phyloP scores from a whole-genome alignment of 2,329 filamentous ascomycete species.

The Chrysoporthe puriensis region DNA sequence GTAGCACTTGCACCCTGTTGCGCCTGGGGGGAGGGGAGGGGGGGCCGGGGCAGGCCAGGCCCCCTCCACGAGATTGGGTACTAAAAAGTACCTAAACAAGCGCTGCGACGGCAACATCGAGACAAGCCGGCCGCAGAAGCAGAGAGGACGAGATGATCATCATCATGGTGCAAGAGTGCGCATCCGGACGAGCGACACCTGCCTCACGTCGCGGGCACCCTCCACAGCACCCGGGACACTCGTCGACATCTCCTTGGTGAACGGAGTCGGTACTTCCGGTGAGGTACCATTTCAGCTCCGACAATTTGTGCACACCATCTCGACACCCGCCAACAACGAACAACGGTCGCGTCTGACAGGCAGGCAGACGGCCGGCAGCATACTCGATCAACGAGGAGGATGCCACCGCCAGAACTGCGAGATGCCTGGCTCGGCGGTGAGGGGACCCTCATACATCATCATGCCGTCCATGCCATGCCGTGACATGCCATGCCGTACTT shows the following conservation, averaged over 20 bases:
- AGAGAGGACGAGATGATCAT: not conserved
- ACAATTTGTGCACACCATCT: not conserved
- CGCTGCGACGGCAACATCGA: conserved; percentile 24
- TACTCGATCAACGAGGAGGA: too few species aligned
- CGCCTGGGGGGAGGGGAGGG: too few species aligned
- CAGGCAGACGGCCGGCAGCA: too few species aligned
- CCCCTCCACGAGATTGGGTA: not conserved
- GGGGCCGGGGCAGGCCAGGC: not conserved
- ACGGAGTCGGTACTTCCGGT: not conserved
- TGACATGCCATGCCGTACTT: too few species aligned
- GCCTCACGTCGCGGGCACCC: conserved; percentile 7
- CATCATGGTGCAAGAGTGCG: not conserved
- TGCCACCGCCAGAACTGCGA: not conserved
- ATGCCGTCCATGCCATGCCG: not conserved
- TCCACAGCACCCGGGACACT: not conserved
- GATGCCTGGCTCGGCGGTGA: conserved; percentile 10
- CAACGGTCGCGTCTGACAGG: not conserved
- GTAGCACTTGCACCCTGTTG: not conserved
- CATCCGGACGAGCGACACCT: conserved; percentile 18
- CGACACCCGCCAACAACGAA: not conserved
- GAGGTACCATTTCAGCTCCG: not conserved
- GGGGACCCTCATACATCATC: not conserved
- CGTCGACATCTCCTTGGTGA: not conserved
- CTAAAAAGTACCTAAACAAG: conserved; percentile 8
- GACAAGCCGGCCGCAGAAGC: too few species aligned